Conservation (phyloP, 2,329 filamentous ascomycete species). For the Aspergillus pseudotamarii region DNA sequence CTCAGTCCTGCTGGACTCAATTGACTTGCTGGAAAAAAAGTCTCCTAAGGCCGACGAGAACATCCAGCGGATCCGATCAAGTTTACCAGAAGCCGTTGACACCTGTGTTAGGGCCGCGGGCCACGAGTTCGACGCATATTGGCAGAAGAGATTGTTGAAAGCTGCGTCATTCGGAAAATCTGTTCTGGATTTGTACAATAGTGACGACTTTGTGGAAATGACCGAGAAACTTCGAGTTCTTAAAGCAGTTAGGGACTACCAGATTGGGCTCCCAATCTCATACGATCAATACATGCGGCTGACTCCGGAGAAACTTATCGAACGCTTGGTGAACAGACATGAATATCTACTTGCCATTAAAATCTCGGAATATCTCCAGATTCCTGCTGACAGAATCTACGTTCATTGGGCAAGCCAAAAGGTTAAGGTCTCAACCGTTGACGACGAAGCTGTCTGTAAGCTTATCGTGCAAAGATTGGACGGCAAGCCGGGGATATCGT, state of each 20-base stretch:
- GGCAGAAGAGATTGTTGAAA: constrained; percentile 95
- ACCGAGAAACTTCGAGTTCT: constrained; percentile 90
- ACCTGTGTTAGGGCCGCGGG: constrained; percentile 91
- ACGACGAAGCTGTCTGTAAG: constrained; percentile 84
- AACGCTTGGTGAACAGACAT: constrained; percentile 81
- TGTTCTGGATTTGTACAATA: constrained; percentile 94
- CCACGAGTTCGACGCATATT: constrained; percentile 84
- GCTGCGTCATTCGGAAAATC: constrained; percentile 98
- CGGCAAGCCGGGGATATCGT: constrained; percentile 90
- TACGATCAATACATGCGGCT: constrained; percentile 93
- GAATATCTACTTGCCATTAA: constrained; percentile 90
- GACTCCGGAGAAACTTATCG: constrained; percentile 84
- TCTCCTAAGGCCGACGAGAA: constrained; percentile 98
- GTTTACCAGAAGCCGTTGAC: constrained; percentile 89
- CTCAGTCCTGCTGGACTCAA: constrained; percentile 89
- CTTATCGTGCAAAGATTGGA: constrained; percentile 84
- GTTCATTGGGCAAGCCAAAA: constrained; percentile 97
- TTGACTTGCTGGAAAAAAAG: constrained; percentile 86
- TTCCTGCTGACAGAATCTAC: constrained; percentile 88
- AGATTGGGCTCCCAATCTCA: constrained; percentile 84
- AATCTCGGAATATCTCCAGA: constrained; percentile 81
- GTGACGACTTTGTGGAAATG: constrained; percentile 98
- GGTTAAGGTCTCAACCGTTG: constrained; percentile 78
- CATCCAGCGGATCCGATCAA: constrained; percentile 87
- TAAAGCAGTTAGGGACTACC: constrained; percentile 89